These are phyloP conservation scores for Tagetes erecta DNA, from an alignment of 129 eudicot species.

Conservation along the genomic window DNA sequence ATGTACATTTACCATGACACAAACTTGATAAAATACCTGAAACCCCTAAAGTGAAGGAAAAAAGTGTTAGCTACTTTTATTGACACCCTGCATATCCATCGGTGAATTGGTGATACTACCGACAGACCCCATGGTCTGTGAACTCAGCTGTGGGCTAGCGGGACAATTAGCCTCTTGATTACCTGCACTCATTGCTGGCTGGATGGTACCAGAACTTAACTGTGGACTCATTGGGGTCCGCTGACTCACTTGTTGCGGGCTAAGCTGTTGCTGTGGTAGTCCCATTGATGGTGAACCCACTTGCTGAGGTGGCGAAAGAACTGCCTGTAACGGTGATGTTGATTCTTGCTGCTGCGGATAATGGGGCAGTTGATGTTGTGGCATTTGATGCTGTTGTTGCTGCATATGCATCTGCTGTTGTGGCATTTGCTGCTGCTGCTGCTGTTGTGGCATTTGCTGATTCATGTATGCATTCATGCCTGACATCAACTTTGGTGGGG, in stretches of 20 bases:
- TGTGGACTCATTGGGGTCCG: conserved; percentile 98
- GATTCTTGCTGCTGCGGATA: conserved; percentile 69
- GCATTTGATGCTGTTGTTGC: conserved; percentile 40
- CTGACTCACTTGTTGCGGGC: conserved; percentile 68
- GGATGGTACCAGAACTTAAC: conserved; percentile 83
- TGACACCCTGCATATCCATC: conserved; percentile 84
- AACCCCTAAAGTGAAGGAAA: not conserved
- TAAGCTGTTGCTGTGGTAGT: conserved; percentile 51
- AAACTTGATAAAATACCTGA: not conserved
- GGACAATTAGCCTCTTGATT: conserved; percentile 72
- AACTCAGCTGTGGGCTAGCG: conserved; percentile 90
- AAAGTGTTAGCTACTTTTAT: conserved; percentile 52
- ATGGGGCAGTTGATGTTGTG: conserved; percentile 36
- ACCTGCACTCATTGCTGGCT: conserved; percentile 59
- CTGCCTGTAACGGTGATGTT: conserved; percentile 65
- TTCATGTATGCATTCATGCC: conserved; percentile 69
- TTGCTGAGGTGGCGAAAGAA: conserved; percentile 74
- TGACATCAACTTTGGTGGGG: conserved; percentile 71
- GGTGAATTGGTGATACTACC: conserved; percentile 83
- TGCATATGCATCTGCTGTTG: conserved; percentile 33
- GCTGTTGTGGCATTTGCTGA: conserved; percentile 38
- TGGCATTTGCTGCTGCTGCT: conserved; percentile 6
- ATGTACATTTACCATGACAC: conserved; percentile 14
- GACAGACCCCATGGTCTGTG: conserved; percentile 92
- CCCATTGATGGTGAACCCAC: conserved; percentile 78